phyloP scores from a whole-genome alignment of 2,329 filamentous ascomycete genomes.

The Colletotrichum zoysiae region DNA sequence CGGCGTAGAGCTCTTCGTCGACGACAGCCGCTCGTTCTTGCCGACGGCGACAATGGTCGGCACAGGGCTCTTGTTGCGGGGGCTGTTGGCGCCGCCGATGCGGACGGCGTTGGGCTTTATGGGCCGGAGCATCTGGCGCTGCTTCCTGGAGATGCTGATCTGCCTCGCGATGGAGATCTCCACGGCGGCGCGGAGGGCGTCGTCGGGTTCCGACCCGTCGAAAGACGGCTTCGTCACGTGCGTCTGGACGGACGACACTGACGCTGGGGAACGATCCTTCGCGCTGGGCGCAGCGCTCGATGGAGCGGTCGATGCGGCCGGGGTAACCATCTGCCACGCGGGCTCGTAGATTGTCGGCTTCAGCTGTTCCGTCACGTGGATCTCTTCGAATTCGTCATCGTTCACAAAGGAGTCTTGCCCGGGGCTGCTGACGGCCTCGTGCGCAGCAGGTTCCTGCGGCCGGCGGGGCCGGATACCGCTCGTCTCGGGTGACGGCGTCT shows the following conservation, averaged over 20 bases:
- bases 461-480: not conserved
- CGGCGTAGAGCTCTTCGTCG: conserved; percentile 59
- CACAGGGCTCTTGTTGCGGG: conserved; percentile 33
- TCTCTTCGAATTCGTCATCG: conserved; percentile 45
- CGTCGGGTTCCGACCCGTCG: conserved; percentile 54
- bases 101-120: conserved; percentile 54
- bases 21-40: conserved; percentile 48
- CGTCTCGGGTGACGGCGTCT: conserved; percentile 14
- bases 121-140: conserved; percentile 70
- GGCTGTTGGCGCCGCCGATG: conserved; percentile 29
- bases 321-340: conserved; percentile 62
- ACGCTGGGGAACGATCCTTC: conserved; percentile 50
- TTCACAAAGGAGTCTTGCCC: conserved; percentile 48
- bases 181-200: conserved; percentile 66
- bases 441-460: conserved; percentile 16
- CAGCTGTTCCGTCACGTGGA: conserved; percentile 48
- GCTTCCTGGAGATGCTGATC: conserved; percentile 74
- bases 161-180: conserved; percentile 77
- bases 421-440: conserved; percentile 48
- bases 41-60: conserved; percentile 37
- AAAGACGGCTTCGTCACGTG: conserved; percentile 51
- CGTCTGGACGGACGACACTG: conserved; percentile 51
- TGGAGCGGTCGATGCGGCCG: conserved; percentile 47
- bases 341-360: conserved; percentile 57
- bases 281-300: conserved; percentile 46